phyloP scores from a whole-genome alignment of 768 basidiomycete species.

The Boletus pseudopeckii region DNA sequence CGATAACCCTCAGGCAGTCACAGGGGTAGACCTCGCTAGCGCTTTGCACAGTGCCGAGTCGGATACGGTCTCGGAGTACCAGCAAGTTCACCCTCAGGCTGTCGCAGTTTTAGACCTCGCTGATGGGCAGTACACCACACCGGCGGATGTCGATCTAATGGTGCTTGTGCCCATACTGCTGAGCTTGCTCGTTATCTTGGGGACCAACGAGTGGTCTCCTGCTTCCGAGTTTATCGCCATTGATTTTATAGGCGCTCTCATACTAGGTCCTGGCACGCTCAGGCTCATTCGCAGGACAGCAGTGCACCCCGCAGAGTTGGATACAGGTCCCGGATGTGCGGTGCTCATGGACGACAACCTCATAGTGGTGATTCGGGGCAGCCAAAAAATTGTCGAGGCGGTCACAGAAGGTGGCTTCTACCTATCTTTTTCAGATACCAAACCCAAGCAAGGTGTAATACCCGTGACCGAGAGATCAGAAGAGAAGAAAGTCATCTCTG shows the following conservation, averaged over 20 bases:
- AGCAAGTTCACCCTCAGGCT: neutral
- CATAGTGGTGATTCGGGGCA: constrained; percentile 12
- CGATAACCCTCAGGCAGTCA: neutral
- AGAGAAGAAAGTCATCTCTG: constrained; percentile 7
- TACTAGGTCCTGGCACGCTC: constrained; percentile 17
- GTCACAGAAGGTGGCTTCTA: constrained; percentile 21
- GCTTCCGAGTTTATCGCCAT: neutral
- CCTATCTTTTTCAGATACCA: constrained; percentile 10
- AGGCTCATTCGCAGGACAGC: constrained; percentile 12
- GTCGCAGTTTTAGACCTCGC: constrained; percentile 14
- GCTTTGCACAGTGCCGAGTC: neutral
- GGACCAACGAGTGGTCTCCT: constrained; percentile 6
- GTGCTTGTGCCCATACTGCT: constrained; percentile 13
- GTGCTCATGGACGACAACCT: constrained; percentile 20
- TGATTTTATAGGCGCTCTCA: constrained; percentile 12
- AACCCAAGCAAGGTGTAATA: neutral
- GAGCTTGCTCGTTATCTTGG: constrained; percentile 5
- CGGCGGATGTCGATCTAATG: constrained; percentile 10
- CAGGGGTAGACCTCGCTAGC: neutral
- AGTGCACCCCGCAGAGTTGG: constrained; percentile 4
- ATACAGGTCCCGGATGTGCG: constrained; percentile 12
- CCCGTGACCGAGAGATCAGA: neutral
- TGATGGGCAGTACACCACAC: constrained; percentile 10
- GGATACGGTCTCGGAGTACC: neutral
- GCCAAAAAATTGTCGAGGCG: constrained; percentile 15